Base-by-base conservation (phyloP, 2,329 filamentous ascomycete species). In the Chrysoporthe cubensis region DNA sequence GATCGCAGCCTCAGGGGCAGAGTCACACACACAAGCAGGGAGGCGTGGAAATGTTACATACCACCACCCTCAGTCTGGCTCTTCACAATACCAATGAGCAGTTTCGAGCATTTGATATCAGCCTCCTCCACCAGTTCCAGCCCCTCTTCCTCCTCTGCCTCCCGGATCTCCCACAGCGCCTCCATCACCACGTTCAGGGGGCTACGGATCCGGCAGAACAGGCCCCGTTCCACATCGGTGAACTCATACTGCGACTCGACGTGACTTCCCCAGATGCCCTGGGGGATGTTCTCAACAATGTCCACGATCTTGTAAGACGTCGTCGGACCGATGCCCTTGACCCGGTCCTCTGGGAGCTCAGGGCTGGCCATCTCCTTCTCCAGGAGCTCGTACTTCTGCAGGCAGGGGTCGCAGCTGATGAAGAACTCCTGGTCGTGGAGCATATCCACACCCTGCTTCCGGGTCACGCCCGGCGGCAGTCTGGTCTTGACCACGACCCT, bases 201-300 rank as follows among this genome's bases (percentile, higher is more conserved):
- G 52, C 83, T 84, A 56, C 77, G 78, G 65, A 87, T 82, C 11
- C 85, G 76, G 54, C 85, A 82, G 73, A 86, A 87, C 7, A 85
- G 72, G 21, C 86, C 86, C 40, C 75, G 78, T n/a, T 77, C 77
- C 21, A 83, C 76, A 69, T 85, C 76, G 21, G 83, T 82, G 69
- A 87, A 84, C 75, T 87, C 85, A 73, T 85, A 85, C 6, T 75
- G 81, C 77, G 84, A 87, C 64, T 83, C 79, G 7, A 87, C 82
- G 60, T 83, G 82, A 63, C 80, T 83, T 72, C 85, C 84, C 84
- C 84, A 87, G 40, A 88, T 78, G 2, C 85, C 75, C 14, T 74
- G 71, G 2, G 79, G 76, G 13, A 78, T 74, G 57, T 69, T 74
- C n/a, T 74, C 73, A 14, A 73, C 70, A 0, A 76, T 69, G 44